Conservation (phyloP, 345 rosid species). For the Durio zibethinus region DNA sequence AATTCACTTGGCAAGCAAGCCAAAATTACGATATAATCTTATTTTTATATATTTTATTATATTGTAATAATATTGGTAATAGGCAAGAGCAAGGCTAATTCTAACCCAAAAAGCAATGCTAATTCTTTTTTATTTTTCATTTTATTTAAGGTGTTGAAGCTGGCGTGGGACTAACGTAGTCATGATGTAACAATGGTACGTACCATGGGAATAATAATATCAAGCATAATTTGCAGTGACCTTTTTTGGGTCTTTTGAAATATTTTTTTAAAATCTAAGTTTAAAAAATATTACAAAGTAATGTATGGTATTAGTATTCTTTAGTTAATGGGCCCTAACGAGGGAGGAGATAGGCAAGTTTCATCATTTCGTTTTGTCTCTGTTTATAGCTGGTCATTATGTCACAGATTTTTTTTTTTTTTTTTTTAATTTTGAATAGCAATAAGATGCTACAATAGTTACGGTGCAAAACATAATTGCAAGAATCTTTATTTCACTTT, state of each 20-base stretch:
- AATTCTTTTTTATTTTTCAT: not conserved
- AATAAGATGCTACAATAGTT: too few relatives aligned
- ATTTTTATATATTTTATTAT: too few relatives aligned
- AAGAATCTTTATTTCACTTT: too few relatives aligned
- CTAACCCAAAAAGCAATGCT: not conserved
- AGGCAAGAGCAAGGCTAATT: too few relatives aligned
- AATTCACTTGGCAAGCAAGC: too few relatives aligned
- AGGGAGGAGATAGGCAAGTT: slow-evolving; percentile 29
- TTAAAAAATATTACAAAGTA: slow-evolving; percentile 12
- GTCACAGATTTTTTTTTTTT: slow-evolving; percentile 1
- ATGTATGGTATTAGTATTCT: not conserved
- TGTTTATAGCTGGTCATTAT: slow-evolving; percentile 41
- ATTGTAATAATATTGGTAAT: too few relatives aligned
- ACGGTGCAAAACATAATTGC: too few relatives aligned
- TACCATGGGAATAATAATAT: slow-evolving; percentile 16
- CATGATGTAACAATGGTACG: slow-evolving; percentile 36
- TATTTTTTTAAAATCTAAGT: not conserved
- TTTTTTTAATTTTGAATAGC: too few relatives aligned
- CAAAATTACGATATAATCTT: too few relatives aligned
- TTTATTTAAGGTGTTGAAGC: not conserved
- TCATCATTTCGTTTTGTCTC: slow-evolving; percentile 67
- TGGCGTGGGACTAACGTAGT: slow-evolving; percentile 31
- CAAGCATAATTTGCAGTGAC: slow-evolving; percentile 8
- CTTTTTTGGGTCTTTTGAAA: not conserved
- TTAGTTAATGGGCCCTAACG: slow-evolving; percentile 32